phyloP scores from a whole-genome alignment of 1,139 yeast genomes.

The Blastobotrys illinoisensis region DNA sequence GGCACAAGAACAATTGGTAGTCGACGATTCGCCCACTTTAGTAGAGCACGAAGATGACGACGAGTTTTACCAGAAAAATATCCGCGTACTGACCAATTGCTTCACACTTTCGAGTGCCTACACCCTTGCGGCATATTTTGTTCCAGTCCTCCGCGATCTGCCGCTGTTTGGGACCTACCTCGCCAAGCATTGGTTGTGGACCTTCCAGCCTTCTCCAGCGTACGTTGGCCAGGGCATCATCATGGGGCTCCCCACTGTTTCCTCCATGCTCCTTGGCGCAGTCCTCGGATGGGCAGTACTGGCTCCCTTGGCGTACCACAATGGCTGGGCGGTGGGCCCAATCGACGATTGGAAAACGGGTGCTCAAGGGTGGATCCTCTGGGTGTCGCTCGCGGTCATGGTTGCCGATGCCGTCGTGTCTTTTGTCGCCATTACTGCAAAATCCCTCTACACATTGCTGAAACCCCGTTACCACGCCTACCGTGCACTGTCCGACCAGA shows the following conservation, averaged over 20 bases:
- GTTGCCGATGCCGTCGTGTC: slow-evolving; percentile 86
- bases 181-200: slow-evolving; percentile 73
- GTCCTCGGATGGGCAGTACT: slow-evolving; percentile 86
- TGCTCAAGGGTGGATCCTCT: slow-evolving; percentile 94
- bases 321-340: slow-evolving; percentile 86
- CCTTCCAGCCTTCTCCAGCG: slow-evolving; percentile 94
- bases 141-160: slow-evolving; percentile 60
- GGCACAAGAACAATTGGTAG: not conserved
- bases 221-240: slow-evolving; percentile 96
- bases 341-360: slow-evolving; percentile 91
- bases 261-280: slow-evolving; percentile 88
- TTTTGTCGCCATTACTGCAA: slow-evolving; percentile 54
- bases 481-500: not conserved
- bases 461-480: not conserved
- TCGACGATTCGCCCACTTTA: too few species aligned
- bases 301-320: slow-evolving; percentile 67
- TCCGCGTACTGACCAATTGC: slow-evolving; percentile 51
- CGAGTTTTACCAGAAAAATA: slow-evolving; percentile 46
- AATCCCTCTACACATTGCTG: slow-evolving; percentile 16
- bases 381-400: slow-evolving; percentile 93
- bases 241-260: slow-evolving; percentile 90
- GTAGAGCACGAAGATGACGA: not conserved
- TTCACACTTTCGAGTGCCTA: slow-evolving; percentile 66
- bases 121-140: slow-evolving; percentile 64
- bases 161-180: slow-evolving; percentile 70